These are phyloP conservation scores for Lunasporangiospora selenospora DNA, from an alignment of 192 early-diverging fungal genomes.

Conservation along the genomic window DNA sequence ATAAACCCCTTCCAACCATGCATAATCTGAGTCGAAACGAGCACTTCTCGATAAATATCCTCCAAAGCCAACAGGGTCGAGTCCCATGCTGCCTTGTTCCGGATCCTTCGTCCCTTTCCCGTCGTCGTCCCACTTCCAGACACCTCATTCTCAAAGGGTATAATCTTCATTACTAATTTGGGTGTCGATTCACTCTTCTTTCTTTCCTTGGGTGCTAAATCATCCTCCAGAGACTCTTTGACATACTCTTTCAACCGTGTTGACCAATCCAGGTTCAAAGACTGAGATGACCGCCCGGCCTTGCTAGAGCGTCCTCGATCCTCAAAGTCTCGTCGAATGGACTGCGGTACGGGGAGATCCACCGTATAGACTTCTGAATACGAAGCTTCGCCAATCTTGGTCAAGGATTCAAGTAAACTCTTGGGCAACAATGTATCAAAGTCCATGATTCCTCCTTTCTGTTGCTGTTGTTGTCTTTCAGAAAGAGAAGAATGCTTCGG, in stretches of 20 bases:
- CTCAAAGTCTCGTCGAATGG: conserved; percentile 49
- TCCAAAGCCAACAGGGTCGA: conserved; percentile 14
- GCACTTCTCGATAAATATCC: conserved; percentile 54
- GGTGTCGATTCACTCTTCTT: conserved; percentile 23
- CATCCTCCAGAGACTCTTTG: conserved; percentile 17
- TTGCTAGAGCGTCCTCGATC: conserved; percentile 50
- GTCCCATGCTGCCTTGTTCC: conserved; percentile 45
- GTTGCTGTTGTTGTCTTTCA: too few relatives aligned
- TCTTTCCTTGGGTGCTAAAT: conserved; percentile 48
- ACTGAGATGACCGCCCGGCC: too few relatives aligned
- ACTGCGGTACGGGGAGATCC: conserved; percentile 18
- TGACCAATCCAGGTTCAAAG: too few relatives aligned
- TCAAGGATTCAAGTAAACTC: conserved; percentile 7
- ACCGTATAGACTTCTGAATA: conserved; percentile 82
- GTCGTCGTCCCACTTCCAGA: conserved; percentile 51
- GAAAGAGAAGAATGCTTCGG: too few relatives aligned
- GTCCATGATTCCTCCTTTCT: conserved; percentile 5
- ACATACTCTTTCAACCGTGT: conserved; percentile 10
- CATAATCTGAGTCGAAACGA: conserved; percentile 52
- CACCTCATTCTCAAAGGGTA: conserved; percentile 70
- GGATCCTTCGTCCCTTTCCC: conserved; percentile 67
- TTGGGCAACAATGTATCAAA: conserved; percentile 32
- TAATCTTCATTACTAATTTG: conserved; percentile 78
- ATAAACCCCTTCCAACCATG: conserved; percentile 45
- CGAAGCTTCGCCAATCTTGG: conserved; percentile 87